A percentile compares a stretch with the other conserved stretches of the same genome.
phyloP scores from a whole-genome alignment of 2,329 filamentous ascomycete species.

The Geosmithia flava region DNA sequence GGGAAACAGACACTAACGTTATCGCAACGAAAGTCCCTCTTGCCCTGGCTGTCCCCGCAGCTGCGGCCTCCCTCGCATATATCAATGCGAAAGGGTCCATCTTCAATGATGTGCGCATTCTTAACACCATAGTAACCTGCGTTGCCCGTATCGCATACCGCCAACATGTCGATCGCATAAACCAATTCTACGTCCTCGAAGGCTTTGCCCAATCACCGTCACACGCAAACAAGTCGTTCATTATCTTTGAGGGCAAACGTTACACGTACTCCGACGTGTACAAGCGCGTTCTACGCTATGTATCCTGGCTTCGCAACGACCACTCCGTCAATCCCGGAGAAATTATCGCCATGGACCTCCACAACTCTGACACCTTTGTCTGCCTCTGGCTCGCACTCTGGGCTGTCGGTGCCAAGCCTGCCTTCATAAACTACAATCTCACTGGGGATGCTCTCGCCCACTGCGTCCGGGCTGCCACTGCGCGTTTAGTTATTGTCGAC shows the following conservation, averaged over 20 bases:
- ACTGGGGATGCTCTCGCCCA: conserved; percentile 59
- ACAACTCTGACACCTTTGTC: conserved; percentile 68
- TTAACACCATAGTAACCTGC: conserved; percentile 40
- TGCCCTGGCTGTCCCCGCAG: conserved; percentile 43
- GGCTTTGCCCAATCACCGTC: conserved; percentile 39
- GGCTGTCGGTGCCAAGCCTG: conserved; percentile 71
- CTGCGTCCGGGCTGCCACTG: conserved; percentile 56
- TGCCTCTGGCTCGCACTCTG: conserved; percentile 69
- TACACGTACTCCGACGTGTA: conserved; percentile 73
- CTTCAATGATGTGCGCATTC: conserved; percentile 50
- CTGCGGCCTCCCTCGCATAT: conserved; percentile 60
- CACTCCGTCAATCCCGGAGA: conserved; percentile 56
- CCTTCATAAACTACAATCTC: conserved; percentile 83
- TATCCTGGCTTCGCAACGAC: conserved; percentile 57
- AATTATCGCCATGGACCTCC: conserved; percentile 69
- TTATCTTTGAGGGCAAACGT: conserved; percentile 55
- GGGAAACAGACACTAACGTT: background rate
- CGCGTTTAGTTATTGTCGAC: conserved; percentile 60
- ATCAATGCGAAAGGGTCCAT: conserved; percentile 59
- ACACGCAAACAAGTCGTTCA: conserved; percentile 40
- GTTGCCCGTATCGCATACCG: conserved; percentile 28
- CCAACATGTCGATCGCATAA: conserved; percentile 48
- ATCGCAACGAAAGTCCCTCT: conserved; percentile 25
- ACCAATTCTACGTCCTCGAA: conserved; percentile 67
- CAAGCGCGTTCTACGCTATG: conserved; percentile 57